Conservation (phyloP, 768 basidiomycete species). For the Leccinum barrowsii region DNA sequence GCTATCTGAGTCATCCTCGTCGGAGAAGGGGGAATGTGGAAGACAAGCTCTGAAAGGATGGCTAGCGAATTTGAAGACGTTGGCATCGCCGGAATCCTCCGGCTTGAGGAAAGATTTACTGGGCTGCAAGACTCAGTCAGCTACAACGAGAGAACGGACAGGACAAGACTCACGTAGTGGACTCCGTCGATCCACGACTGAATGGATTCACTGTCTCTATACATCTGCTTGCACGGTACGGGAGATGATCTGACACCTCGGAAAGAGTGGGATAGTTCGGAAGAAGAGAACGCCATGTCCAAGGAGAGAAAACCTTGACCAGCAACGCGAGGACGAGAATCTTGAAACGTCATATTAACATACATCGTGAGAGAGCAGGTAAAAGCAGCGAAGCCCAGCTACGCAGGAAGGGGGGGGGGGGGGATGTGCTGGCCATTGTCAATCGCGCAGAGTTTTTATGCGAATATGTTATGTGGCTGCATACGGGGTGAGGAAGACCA, state of each 20-base stretch:
- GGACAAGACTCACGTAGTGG: constrained; percentile 16
- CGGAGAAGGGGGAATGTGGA: constrained; percentile 21
- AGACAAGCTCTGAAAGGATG: constrained; percentile 17
- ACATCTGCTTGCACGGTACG: constrained; percentile 17
- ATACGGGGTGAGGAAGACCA: constrained; percentile 1
- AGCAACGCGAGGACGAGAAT: constrained; percentile 24
- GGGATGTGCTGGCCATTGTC: neutral
- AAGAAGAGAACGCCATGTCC: constrained; percentile 15
- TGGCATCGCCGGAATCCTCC: neutral
- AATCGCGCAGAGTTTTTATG: constrained; percentile 20
- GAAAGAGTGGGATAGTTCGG: neutral
- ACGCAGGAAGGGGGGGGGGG: constrained; percentile 10
- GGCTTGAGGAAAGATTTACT: constrained; percentile 6
- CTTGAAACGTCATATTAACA: constrained; percentile 20
- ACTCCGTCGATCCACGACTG: constrained; percentile 28
- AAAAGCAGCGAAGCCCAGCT: constrained; percentile 28
- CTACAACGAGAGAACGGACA: neutral
- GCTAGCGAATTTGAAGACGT: constrained; percentile 13
- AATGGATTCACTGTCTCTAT: constrained; percentile 22
- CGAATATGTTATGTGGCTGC: constrained; percentile 1
- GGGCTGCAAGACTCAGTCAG: constrained; percentile 12
- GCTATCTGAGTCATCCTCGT: constrained; percentile 20
- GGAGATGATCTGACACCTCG: constrained; percentile 8
- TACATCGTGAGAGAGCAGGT: constrained; percentile 7
- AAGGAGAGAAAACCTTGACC: constrained; percentile 23